Evolutionary conservation across 306 rosid species (phyloP).

Genomic region (Vigna reflexopilosa): DNA sequence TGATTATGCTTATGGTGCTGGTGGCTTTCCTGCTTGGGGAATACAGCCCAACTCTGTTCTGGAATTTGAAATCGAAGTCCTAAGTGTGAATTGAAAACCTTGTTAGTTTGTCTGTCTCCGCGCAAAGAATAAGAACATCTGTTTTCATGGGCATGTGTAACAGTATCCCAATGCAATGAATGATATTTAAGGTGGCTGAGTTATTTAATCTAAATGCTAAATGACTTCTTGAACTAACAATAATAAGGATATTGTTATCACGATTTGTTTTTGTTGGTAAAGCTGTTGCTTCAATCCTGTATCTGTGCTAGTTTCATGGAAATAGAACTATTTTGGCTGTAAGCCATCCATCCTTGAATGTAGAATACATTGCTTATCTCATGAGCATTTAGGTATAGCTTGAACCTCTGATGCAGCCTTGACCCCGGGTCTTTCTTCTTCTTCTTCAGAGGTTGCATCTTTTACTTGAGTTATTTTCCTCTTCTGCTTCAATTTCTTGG

Average conservation of each 20-base stretch:
- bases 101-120: slow-evolving; percentile 22
- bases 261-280: not conserved
- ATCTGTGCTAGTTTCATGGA: not conserved
- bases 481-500: too few species aligned
- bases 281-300: not conserved
- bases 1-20: slow-evolving; percentile 91
- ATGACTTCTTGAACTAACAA: not conserved
- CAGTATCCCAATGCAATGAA: slow-evolving; percentile 10
- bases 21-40: slow-evolving; percentile 92
- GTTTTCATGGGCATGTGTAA: slow-evolving; percentile 40
- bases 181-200: slow-evolving; percentile 25
- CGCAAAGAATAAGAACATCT: slow-evolving; percentile 29
- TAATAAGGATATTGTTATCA: not conserved
- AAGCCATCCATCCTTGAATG: too few species aligned
- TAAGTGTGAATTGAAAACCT: slow-evolving; percentile 55
- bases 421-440: too few species aligned
- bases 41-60: slow-evolving; percentile 81
- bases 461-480: too few species aligned
- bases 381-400: not conserved
- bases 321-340: not conserved
- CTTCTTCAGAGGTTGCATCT: too few species aligned
- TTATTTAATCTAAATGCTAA: slow-evolving; percentile 33
- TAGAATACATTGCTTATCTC: not conserved
- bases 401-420: too few species aligned
- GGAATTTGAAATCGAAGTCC: slow-evolving; percentile 90